A percentile compares a stretch with the other conserved stretches of the same genome.
Evolutionary conservation across 2,329 filamentous ascomycete genomes (phyloP).

Genomic region (Beauveria sp.): DNA sequence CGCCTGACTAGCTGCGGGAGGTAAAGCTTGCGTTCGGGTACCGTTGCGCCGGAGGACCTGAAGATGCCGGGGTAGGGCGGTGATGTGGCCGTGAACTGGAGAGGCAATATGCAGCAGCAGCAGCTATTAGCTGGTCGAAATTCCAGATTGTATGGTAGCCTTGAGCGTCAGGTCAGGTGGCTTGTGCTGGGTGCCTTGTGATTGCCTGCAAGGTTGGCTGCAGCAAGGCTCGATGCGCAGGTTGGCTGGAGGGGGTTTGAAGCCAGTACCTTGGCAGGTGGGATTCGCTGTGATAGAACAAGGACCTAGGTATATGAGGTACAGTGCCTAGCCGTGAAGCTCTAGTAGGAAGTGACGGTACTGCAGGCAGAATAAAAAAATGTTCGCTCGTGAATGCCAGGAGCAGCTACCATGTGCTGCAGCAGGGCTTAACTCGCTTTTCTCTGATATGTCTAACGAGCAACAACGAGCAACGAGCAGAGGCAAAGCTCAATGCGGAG

Average conservation of each 20-base stretch:
- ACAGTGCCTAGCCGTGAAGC: neutral
- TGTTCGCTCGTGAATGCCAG: neutral
- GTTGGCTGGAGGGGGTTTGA: neutral
- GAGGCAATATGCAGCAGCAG: neutral
- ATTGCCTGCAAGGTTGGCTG: neutral
- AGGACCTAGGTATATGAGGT: neutral
- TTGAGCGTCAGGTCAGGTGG: neutral
- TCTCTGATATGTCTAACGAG: neutral
- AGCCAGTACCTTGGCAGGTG: neutral
- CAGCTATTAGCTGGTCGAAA: neutral
- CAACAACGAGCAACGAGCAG: neutral
- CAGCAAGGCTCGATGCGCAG: neutral
- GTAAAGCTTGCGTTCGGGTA: neutral
- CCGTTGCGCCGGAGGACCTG: neutral
- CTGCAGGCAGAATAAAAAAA: neutral
- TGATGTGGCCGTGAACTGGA: constrained; percentile 1
- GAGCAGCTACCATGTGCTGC: neutral
- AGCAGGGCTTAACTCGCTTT: neutral
- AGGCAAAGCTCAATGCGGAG: neutral
- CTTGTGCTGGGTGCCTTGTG: neutral
- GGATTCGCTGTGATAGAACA: neutral
- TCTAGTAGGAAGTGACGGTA: neutral
- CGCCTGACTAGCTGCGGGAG: neutral
- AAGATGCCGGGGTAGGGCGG: neutral
- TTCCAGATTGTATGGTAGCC: neutral